phyloP scores from a whole-genome alignment of 108 stramenopile genomes.

The Nitzschia sp. region DNA sequence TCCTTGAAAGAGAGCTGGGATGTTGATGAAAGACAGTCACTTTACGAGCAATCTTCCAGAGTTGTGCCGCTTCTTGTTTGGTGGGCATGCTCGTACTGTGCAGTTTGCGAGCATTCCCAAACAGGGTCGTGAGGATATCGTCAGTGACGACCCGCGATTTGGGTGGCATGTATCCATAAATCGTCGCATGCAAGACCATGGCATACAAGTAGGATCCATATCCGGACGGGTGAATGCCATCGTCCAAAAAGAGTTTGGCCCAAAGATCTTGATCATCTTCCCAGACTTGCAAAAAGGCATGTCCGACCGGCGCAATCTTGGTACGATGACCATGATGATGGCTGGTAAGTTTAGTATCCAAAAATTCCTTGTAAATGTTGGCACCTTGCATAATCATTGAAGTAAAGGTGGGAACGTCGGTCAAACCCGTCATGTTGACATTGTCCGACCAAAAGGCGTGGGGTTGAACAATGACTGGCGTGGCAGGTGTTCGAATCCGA shows the following conservation, averaged over 20 bases:
- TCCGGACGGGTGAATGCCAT: constrained; percentile 50
- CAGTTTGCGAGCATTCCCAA: constrained; percentile 28
- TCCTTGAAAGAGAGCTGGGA: too few relatives aligned
- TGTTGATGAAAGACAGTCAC: too few relatives aligned
- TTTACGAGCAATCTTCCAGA: constrained; percentile 43
- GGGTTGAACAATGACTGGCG: constrained; percentile 50
- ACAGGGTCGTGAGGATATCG: constrained; percentile 32
- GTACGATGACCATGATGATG: background rate
- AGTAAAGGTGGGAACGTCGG: constrained; percentile 51
- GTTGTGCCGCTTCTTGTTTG: constrained; percentile 33
- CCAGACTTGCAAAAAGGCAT: constrained; percentile 53
- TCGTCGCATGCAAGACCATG: constrained; percentile 46
- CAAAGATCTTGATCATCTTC: constrained; percentile 52
- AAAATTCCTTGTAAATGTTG: constrained; percentile 31
- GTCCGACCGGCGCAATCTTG: constrained; percentile 50
- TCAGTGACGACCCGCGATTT: constrained; percentile 20
- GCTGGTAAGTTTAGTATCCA: constrained; percentile 19
- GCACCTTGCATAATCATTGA: constrained; percentile 46
- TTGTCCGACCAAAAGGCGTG: constrained; percentile 41
- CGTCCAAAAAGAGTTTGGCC: constrained; percentile 41
- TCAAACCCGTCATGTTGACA: constrained; percentile 44
- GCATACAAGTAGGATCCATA: constrained; percentile 50
- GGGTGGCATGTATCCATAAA: constrained; percentile 48
- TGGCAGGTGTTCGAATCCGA: constrained; percentile 26
- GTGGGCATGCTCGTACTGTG: constrained; percentile 31